These are phyloP conservation scores for Spathaspora arborariae DNA, from an alignment of 805 yeast genomes.

Conservation along the genomic window DNA sequence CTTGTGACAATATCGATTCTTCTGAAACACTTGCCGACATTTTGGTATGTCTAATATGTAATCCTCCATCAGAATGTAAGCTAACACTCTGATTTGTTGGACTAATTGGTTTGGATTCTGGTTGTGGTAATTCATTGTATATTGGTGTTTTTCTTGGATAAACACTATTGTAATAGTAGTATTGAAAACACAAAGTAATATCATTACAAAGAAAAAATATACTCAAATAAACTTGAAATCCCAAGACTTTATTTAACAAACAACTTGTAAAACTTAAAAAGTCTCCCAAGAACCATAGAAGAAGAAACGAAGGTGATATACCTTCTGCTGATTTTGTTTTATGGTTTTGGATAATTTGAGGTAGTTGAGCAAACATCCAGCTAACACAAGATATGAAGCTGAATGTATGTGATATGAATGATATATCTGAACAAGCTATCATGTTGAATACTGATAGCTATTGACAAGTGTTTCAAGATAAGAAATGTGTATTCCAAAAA, in stretches of 20 bases:
- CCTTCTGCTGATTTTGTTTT: slow-evolving; percentile 62
- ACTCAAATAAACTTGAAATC: slow-evolving; percentile 38
- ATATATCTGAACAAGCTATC: slow-evolving; percentile 4
- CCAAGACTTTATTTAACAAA: slow-evolving; percentile 31
- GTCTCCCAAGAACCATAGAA: slow-evolving; percentile 67
- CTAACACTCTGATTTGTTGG: not conserved
- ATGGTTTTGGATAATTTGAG: slow-evolving; percentile 63
- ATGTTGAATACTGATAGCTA: not conserved
- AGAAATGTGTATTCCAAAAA: not conserved
- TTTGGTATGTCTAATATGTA: slow-evolving; percentile 6
- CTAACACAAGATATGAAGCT: slow-evolving; percentile 45
- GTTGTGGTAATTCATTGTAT: not conserved
- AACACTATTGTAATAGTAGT: slow-evolving; percentile 38
- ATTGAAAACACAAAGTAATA: slow-evolving; percentile 35
- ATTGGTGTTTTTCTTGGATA: slow-evolving; percentile 19
- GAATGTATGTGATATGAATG: slow-evolving; percentile 23
- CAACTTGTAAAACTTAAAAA: slow-evolving; percentile 47
- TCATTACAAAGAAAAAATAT: slow-evolving; percentile 39
- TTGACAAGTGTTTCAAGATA: not conserved
- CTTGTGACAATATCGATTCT: slow-evolving; percentile 8
- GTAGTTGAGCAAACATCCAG: slow-evolving; percentile 75
- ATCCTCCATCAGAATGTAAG: slow-evolving; percentile 2
- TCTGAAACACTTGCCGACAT: not conserved
- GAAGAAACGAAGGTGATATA: slow-evolving; percentile 54
- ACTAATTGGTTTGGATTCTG: not conserved